Base-by-base conservation (phyloP, 2,329 filamentous ascomycete species). In the Fusarium domesticum region DNA sequence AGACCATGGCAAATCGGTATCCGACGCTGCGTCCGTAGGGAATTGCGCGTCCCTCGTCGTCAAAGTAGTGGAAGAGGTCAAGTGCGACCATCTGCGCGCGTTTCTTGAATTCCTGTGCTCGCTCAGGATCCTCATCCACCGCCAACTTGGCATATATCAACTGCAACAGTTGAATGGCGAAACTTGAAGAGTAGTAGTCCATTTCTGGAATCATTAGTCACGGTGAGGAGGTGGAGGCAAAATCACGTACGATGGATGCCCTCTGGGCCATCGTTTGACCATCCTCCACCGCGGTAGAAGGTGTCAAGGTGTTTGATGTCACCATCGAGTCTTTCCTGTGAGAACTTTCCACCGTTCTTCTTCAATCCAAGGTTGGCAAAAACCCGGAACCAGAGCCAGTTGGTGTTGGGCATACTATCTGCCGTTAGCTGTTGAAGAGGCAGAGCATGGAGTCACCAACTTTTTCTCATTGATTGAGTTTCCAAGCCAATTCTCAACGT, bases 1-100 rank as follows among this genome's bases (percentile, higher is more conserved):
- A 85, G n/a, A 85, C 83, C 82, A 90, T 90, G 37, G 85, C 87
- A 64, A 89, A 91, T n/a, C 87, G 80, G 63, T 92, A 92, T 6
- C 85, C 87, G 38, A 91, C 77, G 40, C 84, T 88, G 37, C 87
- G 78, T 4, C 87, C 87, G 54, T 89, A 92, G 0, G 87, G 87
- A 39, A 89, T 86, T 2, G 84, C 77, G 18, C 85, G 75, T 5
- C 83, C 87, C 62, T 87, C 76, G 7, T 81, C 74, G 57, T 89
- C 85, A 49, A 87, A 89, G 64, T 89, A 91, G 66, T 89, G 83
- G 4, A 83, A 76, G 50, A 90, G 80, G 53, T 90, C 86, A 3
- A 84, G 69, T 0, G 87, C 85, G 50, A 78, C 86, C 45, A 76
- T 66, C 50, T 80, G 77, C 0, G 85, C 86, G 23, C 87, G 76